Percentiles rank a stretch among this genome's conserved stretches.
phyloP scores from a whole-genome alignment of 192 early-diverging fungal species.

The Entomortierella parvispora region DNA sequence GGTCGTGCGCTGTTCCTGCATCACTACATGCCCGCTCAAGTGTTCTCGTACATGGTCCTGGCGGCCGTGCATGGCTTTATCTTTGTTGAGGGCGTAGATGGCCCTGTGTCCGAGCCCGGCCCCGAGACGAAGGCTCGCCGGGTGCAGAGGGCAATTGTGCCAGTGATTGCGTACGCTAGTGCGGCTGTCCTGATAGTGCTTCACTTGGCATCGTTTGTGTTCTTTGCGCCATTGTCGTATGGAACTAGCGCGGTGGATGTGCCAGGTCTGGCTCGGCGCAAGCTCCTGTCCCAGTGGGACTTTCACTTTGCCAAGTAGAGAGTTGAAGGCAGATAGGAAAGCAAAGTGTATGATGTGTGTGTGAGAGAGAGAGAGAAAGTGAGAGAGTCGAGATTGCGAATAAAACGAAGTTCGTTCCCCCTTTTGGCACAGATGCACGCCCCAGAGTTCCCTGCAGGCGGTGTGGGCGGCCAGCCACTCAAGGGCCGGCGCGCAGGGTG shows the following conservation, averaged over 20 bases:
- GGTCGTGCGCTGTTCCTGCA: slow-evolving; percentile 93
- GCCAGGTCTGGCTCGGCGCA: slow-evolving; percentile 67
- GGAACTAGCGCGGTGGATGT: slow-evolving; percentile 74
- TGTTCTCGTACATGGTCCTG: slow-evolving; percentile 81
- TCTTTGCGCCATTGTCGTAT: slow-evolving; percentile 90
- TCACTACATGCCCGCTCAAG: slow-evolving; percentile 92
- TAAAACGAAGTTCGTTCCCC: no score
- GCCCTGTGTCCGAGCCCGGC: slow-evolving; percentile 51
- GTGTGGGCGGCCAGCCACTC: background rate
- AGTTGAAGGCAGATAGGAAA: background rate
- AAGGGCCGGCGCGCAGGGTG: background rate
- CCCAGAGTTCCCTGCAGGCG: background rate
- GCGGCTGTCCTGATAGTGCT: slow-evolving; percentile 55
- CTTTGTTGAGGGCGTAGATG: slow-evolving; percentile 67
- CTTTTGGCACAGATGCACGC: background rate
- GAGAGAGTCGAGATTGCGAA: background rate
- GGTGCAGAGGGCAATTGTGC: slow-evolving; percentile 48
- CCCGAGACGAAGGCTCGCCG: slow-evolving; percentile 51
- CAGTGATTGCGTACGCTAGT: slow-evolving; percentile 46
- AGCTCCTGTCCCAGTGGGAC: slow-evolving; percentile 87
- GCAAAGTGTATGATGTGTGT: no score
- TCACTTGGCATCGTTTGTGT: slow-evolving; percentile 72
- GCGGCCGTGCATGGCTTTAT: slow-evolving; percentile 85
- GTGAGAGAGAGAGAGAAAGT: background rate
- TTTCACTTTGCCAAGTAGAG: slow-evolving; percentile 74